These are phyloP conservation scores for Alternaria infectoria DNA, from an alignment of 2,329 filamentous ascomycete species.

Conservation along the genomic window DNA sequence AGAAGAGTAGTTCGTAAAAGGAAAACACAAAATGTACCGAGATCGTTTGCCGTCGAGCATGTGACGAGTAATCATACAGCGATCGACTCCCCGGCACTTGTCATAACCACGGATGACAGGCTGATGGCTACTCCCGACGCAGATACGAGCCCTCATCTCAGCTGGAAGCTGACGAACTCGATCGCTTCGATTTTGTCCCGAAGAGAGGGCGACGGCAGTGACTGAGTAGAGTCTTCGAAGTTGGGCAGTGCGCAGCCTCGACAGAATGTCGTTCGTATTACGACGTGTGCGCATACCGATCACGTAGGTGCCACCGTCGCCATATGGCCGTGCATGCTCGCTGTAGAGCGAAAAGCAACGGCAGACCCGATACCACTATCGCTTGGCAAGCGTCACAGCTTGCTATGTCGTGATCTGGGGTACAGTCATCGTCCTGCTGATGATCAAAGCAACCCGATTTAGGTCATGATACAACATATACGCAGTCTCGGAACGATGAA, in stretches of 20 bases:
- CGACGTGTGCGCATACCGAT: conserved; percentile 1
- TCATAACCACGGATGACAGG: conserved; percentile 5
- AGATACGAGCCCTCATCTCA: conserved; percentile 17
- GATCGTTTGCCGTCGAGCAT: not conserved
- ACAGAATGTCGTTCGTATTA: not conserved
- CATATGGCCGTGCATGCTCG: conserved; percentile 16
- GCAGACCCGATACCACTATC: not conserved
- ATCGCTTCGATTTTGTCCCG: conserved; percentile 1
- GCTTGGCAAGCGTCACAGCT: not conserved
- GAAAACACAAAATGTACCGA: not conserved
- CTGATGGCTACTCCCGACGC: conserved; percentile 15
- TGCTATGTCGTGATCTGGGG: conserved; percentile 17
- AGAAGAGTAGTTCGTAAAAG: not conserved
- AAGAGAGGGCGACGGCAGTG: not conserved
- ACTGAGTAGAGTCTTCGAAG: not conserved
- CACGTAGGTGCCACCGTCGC: conserved; percentile 1
- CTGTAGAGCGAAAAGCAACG: conserved; percentile 27
- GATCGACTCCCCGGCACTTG: conserved; percentile 7
- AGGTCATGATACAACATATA: conserved; percentile 13
- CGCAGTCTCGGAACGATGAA: conserved; percentile 11
- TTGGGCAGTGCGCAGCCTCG: not conserved
- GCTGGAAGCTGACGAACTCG: not conserved
- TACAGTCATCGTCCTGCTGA: conserved; percentile 8
- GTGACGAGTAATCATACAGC: conserved; percentile 7
- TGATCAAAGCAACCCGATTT: conserved; percentile 6